Conservation (phyloP, 805 yeast genomes). For the Ogataea neopini region DNA sequence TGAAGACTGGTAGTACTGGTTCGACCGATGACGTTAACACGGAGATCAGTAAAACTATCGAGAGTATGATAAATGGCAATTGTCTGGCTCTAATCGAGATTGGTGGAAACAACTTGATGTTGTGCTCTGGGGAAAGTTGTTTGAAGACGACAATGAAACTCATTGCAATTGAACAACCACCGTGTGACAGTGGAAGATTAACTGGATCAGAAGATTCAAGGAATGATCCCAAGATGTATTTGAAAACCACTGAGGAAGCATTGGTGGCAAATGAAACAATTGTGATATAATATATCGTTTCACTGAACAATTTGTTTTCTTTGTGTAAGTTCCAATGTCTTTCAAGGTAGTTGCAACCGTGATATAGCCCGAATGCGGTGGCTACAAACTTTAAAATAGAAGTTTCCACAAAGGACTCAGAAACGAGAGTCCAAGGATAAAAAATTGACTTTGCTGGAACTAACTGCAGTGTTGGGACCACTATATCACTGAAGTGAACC, state of each 20-base stretch:
- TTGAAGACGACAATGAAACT: constrained; percentile 59
- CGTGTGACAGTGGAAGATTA: constrained; percentile 51
- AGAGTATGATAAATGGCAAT: constrained; percentile 51
- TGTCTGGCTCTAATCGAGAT: constrained; percentile 56
- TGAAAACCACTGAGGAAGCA: constrained; percentile 46
- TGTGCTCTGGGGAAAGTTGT: constrained; percentile 60
- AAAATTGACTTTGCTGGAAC: constrained; percentile 56
- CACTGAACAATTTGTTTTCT: constrained; percentile 30
- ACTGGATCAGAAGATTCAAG: constrained; percentile 42
- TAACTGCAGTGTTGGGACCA: constrained; percentile 57
- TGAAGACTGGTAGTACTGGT: constrained; percentile 56
- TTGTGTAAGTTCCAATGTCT: constrained; percentile 44
- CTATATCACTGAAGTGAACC: constrained; percentile 41
- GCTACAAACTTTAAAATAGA: constrained; percentile 46
- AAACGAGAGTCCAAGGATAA: constrained; percentile 64
- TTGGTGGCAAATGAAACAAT: constrained; percentile 61
- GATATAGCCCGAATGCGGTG: constrained; percentile 39
- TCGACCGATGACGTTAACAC: constrained; percentile 36
- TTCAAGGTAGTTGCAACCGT: constrained; percentile 49
- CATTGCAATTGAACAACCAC: constrained; percentile 47
- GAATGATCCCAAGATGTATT: constrained; percentile 28
- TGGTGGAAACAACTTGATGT: constrained; percentile 45
- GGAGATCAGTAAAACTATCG: constrained; percentile 33
- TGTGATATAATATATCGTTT: constrained; percentile 50
- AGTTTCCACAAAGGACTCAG: constrained; percentile 66